Evolutionary conservation across 805 yeast genomes (phyloP).

Genomic region (Myxozyma melibiosi): DNA sequence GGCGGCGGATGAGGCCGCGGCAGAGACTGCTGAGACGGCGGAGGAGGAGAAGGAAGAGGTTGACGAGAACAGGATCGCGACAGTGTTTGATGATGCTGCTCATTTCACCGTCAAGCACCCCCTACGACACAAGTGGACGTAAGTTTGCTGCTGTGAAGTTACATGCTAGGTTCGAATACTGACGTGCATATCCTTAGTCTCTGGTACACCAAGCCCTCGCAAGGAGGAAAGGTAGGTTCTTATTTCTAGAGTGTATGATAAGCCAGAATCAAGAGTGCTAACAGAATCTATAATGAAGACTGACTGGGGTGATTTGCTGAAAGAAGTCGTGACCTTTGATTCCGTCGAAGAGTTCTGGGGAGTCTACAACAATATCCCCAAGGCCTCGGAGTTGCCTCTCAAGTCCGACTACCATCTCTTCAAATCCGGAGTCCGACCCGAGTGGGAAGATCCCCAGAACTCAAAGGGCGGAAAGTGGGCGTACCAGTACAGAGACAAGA

Average conservation of each 20-base stretch:
- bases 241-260: background rate
- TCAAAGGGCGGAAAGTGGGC: slow-evolving; percentile 94
- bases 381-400: slow-evolving; percentile 84
- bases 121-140: slow-evolving; percentile 85
- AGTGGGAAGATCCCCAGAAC: slow-evolving; percentile 95
- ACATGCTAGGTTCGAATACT: background rate
- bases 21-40: background rate
- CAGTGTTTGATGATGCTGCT: slow-evolving; percentile 57
- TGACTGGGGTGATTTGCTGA: slow-evolving; percentile 89
- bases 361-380: slow-evolving; percentile 88
- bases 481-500: slow-evolving; percentile 67
- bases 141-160: background rate
- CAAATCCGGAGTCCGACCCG: slow-evolving; percentile 92
- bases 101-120: slow-evolving; percentile 81
- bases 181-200: slow-evolving; percentile 68
- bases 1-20: background rate
- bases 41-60: slow-evolving; percentile 16
- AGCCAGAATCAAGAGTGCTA: too few relatives aligned
- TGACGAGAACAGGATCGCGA: slow-evolving; percentile 38
- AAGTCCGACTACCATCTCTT: slow-evolving; percentile 94
- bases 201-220: slow-evolving; percentile 96
- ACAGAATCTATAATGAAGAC: slow-evolving; percentile 45
- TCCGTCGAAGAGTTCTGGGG: slow-evolving; percentile 99
- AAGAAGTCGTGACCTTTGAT: slow-evolving; percentile 86
- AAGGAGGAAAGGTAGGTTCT: slow-evolving; percentile 51